phyloP scores from a whole-genome alignment of 768 basidiomycete genomes.

The Leccinum ochraceum region DNA sequence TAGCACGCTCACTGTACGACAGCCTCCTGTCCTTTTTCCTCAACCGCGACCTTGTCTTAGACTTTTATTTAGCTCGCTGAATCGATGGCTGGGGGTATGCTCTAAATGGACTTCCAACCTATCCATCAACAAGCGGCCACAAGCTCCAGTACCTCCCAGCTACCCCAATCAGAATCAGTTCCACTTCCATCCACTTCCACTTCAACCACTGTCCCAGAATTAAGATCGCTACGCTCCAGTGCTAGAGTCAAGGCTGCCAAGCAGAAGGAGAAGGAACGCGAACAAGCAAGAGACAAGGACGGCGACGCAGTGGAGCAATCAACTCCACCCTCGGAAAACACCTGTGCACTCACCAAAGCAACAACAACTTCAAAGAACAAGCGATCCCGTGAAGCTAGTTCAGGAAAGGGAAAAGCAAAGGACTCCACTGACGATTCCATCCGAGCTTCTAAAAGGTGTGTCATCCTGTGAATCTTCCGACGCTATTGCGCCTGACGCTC shows the following conservation, averaged over 20 bases:
- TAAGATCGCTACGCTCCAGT: slow-evolving; percentile 68
- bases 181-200: slow-evolving; percentile 38
- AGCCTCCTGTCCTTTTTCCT: slow-evolving; percentile 25
- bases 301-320: slow-evolving; percentile 47
- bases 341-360: slow-evolving; percentile 40
- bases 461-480: slow-evolving; percentile 33
- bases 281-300: slow-evolving; percentile 56
- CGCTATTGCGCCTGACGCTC: slow-evolving; percentile 26
- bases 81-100: slow-evolving; percentile 87
- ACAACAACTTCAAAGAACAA: slow-evolving; percentile 44
- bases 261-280: slow-evolving; percentile 61
- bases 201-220: slow-evolving; percentile 44
- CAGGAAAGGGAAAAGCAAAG: slow-evolving; percentile 65
- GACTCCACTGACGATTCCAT: slow-evolving; percentile 54
- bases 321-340: slow-evolving; percentile 41
- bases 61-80: slow-evolving; percentile 23
- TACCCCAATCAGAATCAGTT: slow-evolving; percentile 40
- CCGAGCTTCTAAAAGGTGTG: slow-evolving; percentile 65
- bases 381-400: slow-evolving; percentile 51
- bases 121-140: slow-evolving; percentile 70
- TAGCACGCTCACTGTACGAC: slow-evolving; percentile 23
- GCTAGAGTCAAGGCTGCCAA: slow-evolving; percentile 76
- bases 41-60: slow-evolving; percentile 26
- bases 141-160: slow-evolving; percentile 52
- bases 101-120: slow-evolving; percentile 92